These are phyloP conservation scores for Colletotrichum horii DNA, from an alignment of 2,329 filamentous ascomycete species.

Conservation along the genomic window DNA sequence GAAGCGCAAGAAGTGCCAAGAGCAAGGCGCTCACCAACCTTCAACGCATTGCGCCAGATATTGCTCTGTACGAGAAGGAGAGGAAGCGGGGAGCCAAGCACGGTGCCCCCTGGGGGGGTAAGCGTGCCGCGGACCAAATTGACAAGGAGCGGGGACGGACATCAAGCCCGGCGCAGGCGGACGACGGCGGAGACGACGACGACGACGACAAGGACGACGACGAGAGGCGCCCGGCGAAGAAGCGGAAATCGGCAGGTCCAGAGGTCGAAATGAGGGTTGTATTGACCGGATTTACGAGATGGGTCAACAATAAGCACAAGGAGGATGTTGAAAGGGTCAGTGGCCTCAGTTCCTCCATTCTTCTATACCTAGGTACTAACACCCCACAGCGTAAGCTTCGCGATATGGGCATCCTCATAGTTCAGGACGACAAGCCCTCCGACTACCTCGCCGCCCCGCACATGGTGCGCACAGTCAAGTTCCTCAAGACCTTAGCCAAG, in stretches of 20 bases:
- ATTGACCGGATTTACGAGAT: constrained; percentile 83
- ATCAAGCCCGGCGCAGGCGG: constrained; percentile 19
- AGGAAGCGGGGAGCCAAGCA: constrained; percentile 71
- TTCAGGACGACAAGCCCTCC: constrained; percentile 76
- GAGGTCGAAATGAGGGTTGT: constrained; percentile 77
- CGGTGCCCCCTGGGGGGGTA: constrained; percentile 64
- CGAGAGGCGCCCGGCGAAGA: constrained; percentile 64
- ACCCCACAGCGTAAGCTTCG: constrained; percentile 75
- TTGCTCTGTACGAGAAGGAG: constrained; percentile 91
- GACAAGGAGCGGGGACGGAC: constrained; percentile 45
- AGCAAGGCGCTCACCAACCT: constrained; percentile 79
- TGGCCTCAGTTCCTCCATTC: constrained; percentile 8
- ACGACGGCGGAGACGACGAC: constrained; percentile 42
- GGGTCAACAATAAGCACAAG: constrained; percentile 74
- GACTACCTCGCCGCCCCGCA: constrained; percentile 88
- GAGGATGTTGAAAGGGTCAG: constrained; percentile 84
- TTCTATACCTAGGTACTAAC: constrained; percentile 23
- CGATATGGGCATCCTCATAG: constrained; percentile 80
- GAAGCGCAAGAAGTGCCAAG: constrained; percentile 82
- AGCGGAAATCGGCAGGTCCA: constrained; percentile 65
- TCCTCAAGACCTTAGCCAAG: constrained; percentile 83
- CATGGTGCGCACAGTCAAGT: constrained; percentile 91
- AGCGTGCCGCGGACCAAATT: constrained; percentile 63
- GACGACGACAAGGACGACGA: constrained; percentile 50
- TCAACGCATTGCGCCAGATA: constrained; percentile 80